These are phyloP conservation scores for Aspergillus sp. DNA, from an alignment of 2,329 filamentous ascomycete species.

Conservation along the genomic window DNA sequence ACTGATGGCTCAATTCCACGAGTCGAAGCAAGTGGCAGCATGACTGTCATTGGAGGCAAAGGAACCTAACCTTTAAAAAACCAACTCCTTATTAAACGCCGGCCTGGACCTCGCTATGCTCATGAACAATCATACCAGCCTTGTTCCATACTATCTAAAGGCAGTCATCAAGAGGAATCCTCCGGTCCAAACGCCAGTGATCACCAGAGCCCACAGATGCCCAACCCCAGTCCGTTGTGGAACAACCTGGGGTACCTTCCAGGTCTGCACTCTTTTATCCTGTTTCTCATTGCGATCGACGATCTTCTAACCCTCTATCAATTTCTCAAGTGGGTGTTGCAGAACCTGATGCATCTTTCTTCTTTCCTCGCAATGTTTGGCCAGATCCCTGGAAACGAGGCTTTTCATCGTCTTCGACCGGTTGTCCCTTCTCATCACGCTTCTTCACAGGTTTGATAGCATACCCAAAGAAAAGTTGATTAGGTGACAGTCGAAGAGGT, in stretches of 20 bases:
- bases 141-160: neutral
- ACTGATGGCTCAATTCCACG: too few species aligned
- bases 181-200: too few species aligned
- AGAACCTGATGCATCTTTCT: conserved; percentile 49
- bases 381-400: conserved; percentile 82
- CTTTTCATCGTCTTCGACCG: conserved; percentile 56
- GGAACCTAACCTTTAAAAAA: too few species aligned
- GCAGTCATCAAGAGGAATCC: too few species aligned
- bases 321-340: conserved; percentile 34
- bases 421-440: conserved; percentile 61
- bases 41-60: neutral
- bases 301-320: conserved; percentile 22
- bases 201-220: too few species aligned
- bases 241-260: conserved; percentile 7
- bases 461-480: conserved; percentile 96
- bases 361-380: conserved; percentile 73
- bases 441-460: conserved; percentile 85
- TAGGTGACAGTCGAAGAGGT: conserved; percentile 75
- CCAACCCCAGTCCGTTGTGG: too few species aligned
- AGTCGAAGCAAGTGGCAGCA: neutral
- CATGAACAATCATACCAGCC: conserved; percentile 1
- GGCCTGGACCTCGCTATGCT: conserved; percentile 20
- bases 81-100: conserved; percentile 15
- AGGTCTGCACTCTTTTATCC: conserved; percentile 15
- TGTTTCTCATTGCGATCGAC: conserved; percentile 10